phyloP scores from a whole-genome alignment of 2,329 filamentous ascomycete species.

The Microsporum audouinii region DNA sequence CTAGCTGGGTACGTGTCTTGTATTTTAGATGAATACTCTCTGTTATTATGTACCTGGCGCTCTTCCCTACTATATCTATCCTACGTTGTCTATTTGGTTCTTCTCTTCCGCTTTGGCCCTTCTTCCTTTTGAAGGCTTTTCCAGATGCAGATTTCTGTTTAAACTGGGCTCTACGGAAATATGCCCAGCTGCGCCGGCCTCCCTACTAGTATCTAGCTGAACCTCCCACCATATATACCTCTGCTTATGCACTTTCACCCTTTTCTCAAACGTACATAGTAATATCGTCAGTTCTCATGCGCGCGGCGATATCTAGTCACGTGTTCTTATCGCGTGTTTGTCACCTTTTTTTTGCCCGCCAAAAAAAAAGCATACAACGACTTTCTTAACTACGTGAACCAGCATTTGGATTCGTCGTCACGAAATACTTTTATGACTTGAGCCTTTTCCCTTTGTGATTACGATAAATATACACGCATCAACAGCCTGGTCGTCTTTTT shows the following conservation, averaged over 20 bases:
- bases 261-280: not conserved
- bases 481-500: not conserved
- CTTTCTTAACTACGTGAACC: not conserved
- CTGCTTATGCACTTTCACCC: not conserved
- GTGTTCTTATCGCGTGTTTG: not conserved
- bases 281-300: too few species aligned
- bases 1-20: not conserved
- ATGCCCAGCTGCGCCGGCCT: not conserved
- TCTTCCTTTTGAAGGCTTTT: not conserved
- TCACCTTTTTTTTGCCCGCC: not conserved
- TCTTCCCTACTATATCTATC: not conserved
- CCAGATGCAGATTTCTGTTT: not conserved
- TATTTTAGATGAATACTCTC: conserved; percentile 1
- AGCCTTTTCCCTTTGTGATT: not conserved
- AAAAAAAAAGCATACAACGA: not conserved
- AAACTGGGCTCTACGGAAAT: not conserved
- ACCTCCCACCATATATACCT: not conserved
- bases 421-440: not conserved
- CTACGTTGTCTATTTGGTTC: not conserved
- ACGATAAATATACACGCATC: not conserved
- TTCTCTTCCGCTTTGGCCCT: not conserved
- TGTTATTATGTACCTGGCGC: not conserved
- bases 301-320: not conserved
- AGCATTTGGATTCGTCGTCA: not conserved
- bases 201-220: not conserved